phyloP scores from a whole-genome alignment of 1,139 yeast genomes.

The Entelexis sorbosivorans region DNA sequence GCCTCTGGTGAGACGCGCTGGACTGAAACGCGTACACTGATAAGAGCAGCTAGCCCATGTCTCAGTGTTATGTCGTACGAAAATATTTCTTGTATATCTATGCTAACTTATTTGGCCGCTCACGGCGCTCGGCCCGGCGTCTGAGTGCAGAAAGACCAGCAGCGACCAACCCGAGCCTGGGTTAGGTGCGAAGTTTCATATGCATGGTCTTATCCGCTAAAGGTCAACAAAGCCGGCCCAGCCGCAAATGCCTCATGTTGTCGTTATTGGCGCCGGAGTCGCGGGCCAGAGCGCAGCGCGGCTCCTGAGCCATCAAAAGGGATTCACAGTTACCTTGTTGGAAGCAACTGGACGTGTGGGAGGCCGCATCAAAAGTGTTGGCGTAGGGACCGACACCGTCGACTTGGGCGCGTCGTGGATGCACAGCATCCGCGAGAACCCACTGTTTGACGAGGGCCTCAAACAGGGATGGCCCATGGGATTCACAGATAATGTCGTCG shows the following conservation, averaged over 20 bases:
- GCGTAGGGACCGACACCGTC: slow-evolving; percentile 22
- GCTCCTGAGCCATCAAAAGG: slow-evolving; percentile 23
- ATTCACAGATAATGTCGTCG: slow-evolving; percentile 10
- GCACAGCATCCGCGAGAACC: slow-evolving; percentile 65
- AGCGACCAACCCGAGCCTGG: no score
- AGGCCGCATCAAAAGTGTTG: slow-evolving; percentile 42
- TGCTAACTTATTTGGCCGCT: no score
- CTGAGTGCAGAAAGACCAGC: no score
- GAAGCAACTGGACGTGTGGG: slow-evolving; percentile 54
- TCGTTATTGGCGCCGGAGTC: slow-evolving; percentile 21
- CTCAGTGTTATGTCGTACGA: no score
- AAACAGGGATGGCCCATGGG: slow-evolving; percentile 22
- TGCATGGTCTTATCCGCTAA: not conserved
- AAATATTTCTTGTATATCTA: no score
- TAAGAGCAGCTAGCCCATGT: no score
- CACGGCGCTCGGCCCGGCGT: no score
- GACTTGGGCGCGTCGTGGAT: slow-evolving; percentile 76
- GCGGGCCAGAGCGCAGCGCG: slow-evolving; percentile 20
- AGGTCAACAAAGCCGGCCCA: not conserved
- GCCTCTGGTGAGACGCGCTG: no score
- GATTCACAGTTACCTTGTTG: slow-evolving; percentile 39
- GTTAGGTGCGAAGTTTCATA: not conserved
- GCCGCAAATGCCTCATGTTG: slow-evolving; percentile 20
- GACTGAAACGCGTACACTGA: no score
- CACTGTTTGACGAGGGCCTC: slow-evolving; percentile 48